A percentile compares a stretch with the other conserved stretches of the same genome.
These are phyloP conservation scores for Trichoderma afroharzianum DNA, from an alignment of 2,329 filamentous ascomycete species.

Conservation along the genomic window DNA sequence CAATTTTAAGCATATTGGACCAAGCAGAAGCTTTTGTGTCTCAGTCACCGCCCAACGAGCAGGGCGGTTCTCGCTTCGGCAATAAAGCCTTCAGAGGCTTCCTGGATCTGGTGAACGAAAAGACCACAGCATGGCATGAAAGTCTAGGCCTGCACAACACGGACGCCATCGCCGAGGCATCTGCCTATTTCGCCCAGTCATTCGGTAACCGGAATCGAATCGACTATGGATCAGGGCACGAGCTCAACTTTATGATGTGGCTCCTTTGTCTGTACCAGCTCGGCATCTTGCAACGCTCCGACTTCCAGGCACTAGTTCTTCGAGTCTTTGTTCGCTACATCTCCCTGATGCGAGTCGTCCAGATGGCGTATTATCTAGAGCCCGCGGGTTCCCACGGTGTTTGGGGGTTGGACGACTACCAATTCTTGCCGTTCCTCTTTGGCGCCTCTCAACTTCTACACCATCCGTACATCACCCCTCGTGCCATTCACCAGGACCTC, in stretches of 20 bases:
- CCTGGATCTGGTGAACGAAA: slow-evolving; percentile 63
- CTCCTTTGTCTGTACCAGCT: slow-evolving; percentile 89
- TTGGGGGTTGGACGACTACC: slow-evolving; percentile 97
- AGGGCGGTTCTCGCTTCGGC: slow-evolving; percentile 85
- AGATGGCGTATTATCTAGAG: slow-evolving; percentile 93
- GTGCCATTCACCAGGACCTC: slow-evolving; percentile 81
- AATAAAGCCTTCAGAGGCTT: slow-evolving; percentile 88
- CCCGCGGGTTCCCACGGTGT: slow-evolving; percentile 96
- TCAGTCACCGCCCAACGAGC: slow-evolving; percentile 75
- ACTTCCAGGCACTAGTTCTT: slow-evolving; percentile 73
- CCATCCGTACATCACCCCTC: slow-evolving; percentile 75
- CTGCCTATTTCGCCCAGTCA: slow-evolving; percentile 74
- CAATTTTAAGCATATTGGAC: slow-evolving; percentile 67
- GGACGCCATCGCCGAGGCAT: slow-evolving; percentile 64
- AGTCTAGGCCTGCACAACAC: slow-evolving; percentile 50
- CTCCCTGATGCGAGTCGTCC: slow-evolving; percentile 78
- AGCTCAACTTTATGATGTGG: slow-evolving; percentile 97
- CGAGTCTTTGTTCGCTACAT: slow-evolving; percentile 81
- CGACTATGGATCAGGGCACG: slow-evolving; percentile 96
- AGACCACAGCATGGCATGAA: slow-evolving; percentile 59
- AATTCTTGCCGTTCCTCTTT: slow-evolving; percentile 93
- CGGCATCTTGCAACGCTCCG: slow-evolving; percentile 55
- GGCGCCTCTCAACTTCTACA: slow-evolving; percentile 85
- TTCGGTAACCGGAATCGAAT: slow-evolving; percentile 86
- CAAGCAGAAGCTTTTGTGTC: slow-evolving; percentile 64